phyloP scores from a whole-genome alignment of 768 basidiomycete species.

The Lepiota subincarnata region DNA sequence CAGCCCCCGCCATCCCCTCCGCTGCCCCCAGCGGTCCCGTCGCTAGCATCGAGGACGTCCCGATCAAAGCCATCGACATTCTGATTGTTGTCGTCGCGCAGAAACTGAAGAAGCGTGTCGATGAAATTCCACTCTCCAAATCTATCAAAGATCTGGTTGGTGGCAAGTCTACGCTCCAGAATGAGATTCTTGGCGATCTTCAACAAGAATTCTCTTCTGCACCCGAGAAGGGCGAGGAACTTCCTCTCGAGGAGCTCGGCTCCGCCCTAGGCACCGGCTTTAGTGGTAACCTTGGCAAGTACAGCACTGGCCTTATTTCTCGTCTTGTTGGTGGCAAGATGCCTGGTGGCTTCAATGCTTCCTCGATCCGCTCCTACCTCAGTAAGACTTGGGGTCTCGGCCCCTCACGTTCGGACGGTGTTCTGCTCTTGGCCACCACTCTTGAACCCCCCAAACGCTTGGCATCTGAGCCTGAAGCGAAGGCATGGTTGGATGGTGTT shows the following conservation, averaged over 20 bases:
- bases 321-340: slow-evolving; percentile 94
- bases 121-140: slow-evolving; percentile 86
- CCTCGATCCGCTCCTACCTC: slow-evolving; percentile 84
- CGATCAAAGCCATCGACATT: slow-evolving; percentile 87
- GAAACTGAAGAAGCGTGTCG: slow-evolving; percentile 93
- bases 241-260: slow-evolving; percentile 94
- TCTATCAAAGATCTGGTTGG: slow-evolving; percentile 98
- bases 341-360: slow-evolving; percentile 97
- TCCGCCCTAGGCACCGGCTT: slow-evolving; percentile 78
- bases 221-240: slow-evolving; percentile 97
- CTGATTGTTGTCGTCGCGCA: slow-evolving; percentile 89
- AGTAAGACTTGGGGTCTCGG: slow-evolving; percentile 97
- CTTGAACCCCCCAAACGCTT: slow-evolving; percentile 94
- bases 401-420: slow-evolving; percentile 81
- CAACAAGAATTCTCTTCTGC: slow-evolving; percentile 93
- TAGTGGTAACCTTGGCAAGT: slow-evolving; percentile 87
- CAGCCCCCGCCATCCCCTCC: slow-evolving; percentile 38
- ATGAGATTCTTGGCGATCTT: slow-evolving; percentile 96
- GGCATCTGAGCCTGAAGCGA: slow-evolving; percentile 86
- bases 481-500: slow-evolving; percentile 87
- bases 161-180: slow-evolving; percentile 97
- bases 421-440: slow-evolving; percentile 86
- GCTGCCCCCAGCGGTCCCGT: slow-evolving; percentile 59
- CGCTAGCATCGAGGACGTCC: slow-evolving; percentile 80
- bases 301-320: slow-evolving; percentile 85